phyloP scores from a whole-genome alignment of 1,284 basidiomycete genomes.

The Puccinia coronata region DNA sequence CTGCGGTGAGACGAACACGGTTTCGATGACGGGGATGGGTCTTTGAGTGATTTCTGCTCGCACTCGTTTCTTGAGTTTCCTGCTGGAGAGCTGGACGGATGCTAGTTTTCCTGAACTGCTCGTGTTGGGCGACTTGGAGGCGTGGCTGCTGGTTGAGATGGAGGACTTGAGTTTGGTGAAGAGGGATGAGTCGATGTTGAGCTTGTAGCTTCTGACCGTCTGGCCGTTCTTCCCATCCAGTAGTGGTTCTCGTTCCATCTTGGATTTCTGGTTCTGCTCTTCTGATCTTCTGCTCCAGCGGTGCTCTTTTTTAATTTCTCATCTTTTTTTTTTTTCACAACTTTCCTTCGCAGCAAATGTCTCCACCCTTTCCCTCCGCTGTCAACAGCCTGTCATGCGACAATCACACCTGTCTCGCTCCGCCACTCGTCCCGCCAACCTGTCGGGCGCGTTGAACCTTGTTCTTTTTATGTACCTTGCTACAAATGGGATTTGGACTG shows the following conservation, averaged over 20 bases:
- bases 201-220: neutral
- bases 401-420: no score
- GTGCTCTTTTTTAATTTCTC: neutral
- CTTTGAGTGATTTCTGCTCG: slow-evolving; percentile 6
- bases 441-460: no score
- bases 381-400: neutral
- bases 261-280: no score
- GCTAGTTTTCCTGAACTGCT: no score
- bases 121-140: neutral
- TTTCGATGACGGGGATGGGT: slow-evolving; percentile 37
- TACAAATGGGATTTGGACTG: no score
- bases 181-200: slow-evolving; percentile 6
- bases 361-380: no score
- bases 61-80: slow-evolving; percentile 17
- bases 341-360: neutral
- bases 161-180: slow-evolving; percentile 1
- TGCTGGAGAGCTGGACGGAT: neutral
- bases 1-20: slow-evolving; percentile 24
- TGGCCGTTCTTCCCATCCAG: neutral
- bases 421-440: no score
- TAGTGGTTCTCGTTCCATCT: slow-evolving; percentile 13
- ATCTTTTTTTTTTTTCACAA: neutral
- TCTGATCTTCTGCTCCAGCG: no score
- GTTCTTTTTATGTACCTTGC: no score
- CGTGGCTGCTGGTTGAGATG: neutral